These are phyloP conservation scores for Xanthoconium stramineum DNA, from an alignment of 768 basidiomycete genomes.

Conservation along the genomic window DNA sequence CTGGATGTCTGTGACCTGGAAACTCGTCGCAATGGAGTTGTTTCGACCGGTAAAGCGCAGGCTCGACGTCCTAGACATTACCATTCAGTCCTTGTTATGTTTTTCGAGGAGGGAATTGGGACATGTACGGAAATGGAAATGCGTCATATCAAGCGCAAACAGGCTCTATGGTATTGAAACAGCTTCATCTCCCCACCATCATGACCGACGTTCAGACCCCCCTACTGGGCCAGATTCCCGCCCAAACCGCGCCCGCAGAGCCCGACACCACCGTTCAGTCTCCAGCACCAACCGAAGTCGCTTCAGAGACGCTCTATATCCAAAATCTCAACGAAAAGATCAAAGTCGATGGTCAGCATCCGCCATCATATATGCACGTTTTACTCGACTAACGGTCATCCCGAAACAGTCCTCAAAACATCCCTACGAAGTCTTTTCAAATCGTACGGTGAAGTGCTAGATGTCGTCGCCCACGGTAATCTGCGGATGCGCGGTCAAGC, in stretches of 20 bases:
- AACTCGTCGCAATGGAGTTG: neutral
- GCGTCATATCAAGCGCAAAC: slow-evolving; percentile 19
- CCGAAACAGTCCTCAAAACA: slow-evolving; percentile 73
- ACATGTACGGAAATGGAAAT: slow-evolving; percentile 18
- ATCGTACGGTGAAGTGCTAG: slow-evolving; percentile 87
- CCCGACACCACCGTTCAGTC: slow-evolving; percentile 15
- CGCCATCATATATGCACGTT: slow-evolving; percentile 1
- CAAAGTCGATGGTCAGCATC: slow-evolving; percentile 62
- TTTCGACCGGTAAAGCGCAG: neutral
- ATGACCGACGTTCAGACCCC: slow-evolving; percentile 39
- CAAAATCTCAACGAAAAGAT: slow-evolving; percentile 97
- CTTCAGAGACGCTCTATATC: slow-evolving; percentile 88
- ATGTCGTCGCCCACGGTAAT: slow-evolving; percentile 94
- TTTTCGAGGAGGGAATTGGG: neutral
- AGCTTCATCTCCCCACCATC: slow-evolving; percentile 6
- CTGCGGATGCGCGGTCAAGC: slow-evolving; percentile 98
- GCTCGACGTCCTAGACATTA: neutral
- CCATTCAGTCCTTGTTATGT: neutral
- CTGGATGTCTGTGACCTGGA: neutral
- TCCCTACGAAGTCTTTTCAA: slow-evolving; percentile 89
- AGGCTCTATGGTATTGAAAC: neutral
- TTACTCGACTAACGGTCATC: slow-evolving; percentile 6
- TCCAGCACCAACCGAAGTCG: slow-evolving; percentile 40
- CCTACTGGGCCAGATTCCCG: slow-evolving; percentile 26
- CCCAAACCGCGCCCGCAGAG: slow-evolving; percentile 21